These are phyloP conservation scores for Silene noctiflora DNA, from an alignment of 179 eudicot species.

Conservation along the genomic window DNA sequence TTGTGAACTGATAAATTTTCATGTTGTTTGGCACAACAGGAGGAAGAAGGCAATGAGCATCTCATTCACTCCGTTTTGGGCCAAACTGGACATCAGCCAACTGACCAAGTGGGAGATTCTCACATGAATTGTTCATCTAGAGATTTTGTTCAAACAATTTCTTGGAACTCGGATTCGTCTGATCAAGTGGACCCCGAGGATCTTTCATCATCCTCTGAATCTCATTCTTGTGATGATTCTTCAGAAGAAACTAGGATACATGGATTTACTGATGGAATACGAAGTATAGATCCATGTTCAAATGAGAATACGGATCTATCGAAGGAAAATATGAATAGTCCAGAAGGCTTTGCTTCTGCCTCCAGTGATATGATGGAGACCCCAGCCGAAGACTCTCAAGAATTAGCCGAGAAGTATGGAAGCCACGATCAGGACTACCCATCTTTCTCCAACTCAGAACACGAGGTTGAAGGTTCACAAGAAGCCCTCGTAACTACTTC, in stretches of 20 bases:
- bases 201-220: constrained; percentile 28
- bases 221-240: constrained; percentile 39
- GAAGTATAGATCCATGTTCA: background rate
- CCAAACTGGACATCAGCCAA: constrained; percentile 27
- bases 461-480: constrained; percentile 10
- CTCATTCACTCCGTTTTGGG: constrained; percentile 29
- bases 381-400: constrained; percentile 39
- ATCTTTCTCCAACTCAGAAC: background rate
- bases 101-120: constrained; percentile 28
- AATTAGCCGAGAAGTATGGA: constrained; percentile 28
- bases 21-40: constrained; percentile 42
- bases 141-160: constrained; percentile 29
- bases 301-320: constrained; percentile 23
- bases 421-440: constrained; percentile 19
- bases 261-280: constrained; percentile 15
- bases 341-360: constrained; percentile 39
- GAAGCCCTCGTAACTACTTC: constrained; percentile 6
- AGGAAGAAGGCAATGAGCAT: constrained; percentile 40
- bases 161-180: constrained; percentile 30
- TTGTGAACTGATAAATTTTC: constrained; percentile 4
- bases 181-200: constrained; percentile 31
- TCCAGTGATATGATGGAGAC: constrained; percentile 42
- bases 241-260: constrained; percentile 35
- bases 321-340: constrained; percentile 22
- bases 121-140: constrained; percentile 33